Percentiles rank a stretch among this genome's conserved stretches.
Conservation (phyloP, 2,329 filamentous ascomycete genomes). For the Clarireedia sp. region DNA sequence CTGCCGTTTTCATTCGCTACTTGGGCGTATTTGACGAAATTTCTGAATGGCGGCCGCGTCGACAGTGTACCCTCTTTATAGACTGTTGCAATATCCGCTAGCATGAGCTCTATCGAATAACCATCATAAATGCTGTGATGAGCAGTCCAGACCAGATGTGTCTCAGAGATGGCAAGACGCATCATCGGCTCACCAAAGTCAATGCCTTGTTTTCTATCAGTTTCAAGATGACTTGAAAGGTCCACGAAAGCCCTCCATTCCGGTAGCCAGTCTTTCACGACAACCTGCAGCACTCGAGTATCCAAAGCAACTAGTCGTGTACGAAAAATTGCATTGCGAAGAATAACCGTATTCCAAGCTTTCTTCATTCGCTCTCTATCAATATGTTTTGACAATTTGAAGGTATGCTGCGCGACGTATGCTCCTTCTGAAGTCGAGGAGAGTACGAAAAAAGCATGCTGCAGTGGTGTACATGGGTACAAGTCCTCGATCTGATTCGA, state of each 20-base stretch:
- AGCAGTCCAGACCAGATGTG: conserved; percentile 4
- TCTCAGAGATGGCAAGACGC: no score
- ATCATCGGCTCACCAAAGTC: no score
- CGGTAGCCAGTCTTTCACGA: no score
- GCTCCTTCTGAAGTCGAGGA: conserved; percentile 26
- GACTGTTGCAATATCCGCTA: conserved; percentile 13
- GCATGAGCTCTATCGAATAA: conserved; percentile 43
- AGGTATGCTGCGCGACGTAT: conserved; percentile 30
- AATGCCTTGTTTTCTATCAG: no score
- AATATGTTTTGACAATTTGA: background rate
- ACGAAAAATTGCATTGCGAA: background rate
- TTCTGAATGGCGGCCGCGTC: background rate
- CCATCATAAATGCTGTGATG: conserved; percentile 57
- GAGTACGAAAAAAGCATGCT: conserved; percentile 33
- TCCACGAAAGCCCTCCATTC: background rate
- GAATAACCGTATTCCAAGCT: conserved; percentile 20
- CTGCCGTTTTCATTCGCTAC: no score
- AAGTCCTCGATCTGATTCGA: conserved; percentile 28
- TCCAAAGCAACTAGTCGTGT: background rate
- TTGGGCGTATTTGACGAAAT: conserved; percentile 32
- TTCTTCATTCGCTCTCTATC: background rate
- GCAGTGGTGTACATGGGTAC: conserved; percentile 32
- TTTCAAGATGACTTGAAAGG: no score
- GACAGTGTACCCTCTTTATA: no score
- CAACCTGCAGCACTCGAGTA: no score